Evolutionary conservation across 1,284 basidiomycete species (phyloP).

Genomic region (Spongispora temasekensis): DNA sequence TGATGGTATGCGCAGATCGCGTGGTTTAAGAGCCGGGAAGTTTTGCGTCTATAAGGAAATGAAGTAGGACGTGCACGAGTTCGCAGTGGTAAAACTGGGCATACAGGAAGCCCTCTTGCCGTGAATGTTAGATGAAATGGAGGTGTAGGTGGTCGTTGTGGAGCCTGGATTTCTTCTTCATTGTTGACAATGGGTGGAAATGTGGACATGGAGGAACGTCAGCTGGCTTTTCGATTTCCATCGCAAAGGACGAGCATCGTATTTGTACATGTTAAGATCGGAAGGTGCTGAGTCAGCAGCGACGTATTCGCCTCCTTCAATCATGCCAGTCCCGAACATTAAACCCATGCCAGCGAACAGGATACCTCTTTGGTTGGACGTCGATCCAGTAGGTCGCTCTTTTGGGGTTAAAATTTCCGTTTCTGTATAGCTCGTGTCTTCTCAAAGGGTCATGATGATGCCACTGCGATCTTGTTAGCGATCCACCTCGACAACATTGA

Average conservation of each 20-base stretch:
- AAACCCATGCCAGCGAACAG: no score
- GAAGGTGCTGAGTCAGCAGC: conserved; percentile 14
- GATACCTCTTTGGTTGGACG: conserved; percentile 52
- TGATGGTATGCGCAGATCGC: conserved; percentile 67
- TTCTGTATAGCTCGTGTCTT: conserved; percentile 1
- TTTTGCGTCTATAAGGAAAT: conserved; percentile 56
- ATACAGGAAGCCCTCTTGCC: conserved; percentile 70
- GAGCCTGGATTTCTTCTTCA: conserved; percentile 57
- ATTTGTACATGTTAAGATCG: conserved; percentile 28
- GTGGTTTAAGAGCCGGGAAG: conserved; percentile 75
- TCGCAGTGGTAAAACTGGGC: conserved; percentile 31
- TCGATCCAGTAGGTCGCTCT: conserved; percentile 48
- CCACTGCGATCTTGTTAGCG: conserved; percentile 76
- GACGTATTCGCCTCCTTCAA: no score
- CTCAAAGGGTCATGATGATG: conserved; percentile 83
- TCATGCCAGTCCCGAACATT: no score
- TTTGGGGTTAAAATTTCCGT: neutral
- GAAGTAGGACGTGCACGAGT: conserved; percentile 11
- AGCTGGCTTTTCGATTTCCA: no score
- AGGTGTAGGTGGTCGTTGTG: conserved; percentile 72
- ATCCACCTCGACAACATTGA: conserved; percentile 61
- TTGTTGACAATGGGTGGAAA: conserved; percentile 28
- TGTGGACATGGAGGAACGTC: conserved; percentile 21
- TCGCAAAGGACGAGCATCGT: conserved; percentile 8
- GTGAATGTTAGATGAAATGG: conserved; percentile 69